phyloP scores from a whole-genome alignment of 2,329 filamentous ascomycete genomes.

The Dactylellina drechsleri region DNA sequence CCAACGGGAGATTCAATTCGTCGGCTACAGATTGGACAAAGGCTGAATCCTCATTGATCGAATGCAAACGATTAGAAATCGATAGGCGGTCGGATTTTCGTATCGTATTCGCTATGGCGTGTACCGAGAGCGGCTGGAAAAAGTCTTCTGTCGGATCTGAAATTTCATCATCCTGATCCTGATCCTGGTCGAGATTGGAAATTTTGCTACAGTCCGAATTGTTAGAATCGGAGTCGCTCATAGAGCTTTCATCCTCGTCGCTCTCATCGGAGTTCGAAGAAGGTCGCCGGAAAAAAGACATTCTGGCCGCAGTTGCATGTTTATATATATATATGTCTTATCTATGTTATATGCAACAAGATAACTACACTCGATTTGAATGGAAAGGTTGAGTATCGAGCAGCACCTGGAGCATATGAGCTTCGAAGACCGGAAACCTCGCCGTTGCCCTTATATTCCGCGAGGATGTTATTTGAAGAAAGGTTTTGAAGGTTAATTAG shows the following conservation, averaged over 20 bases:
- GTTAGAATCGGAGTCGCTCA: constrained; percentile 9
- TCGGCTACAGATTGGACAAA: constrained; percentile 75
- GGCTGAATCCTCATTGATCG: constrained; percentile 77
- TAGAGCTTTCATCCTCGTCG: constrained; percentile 9
- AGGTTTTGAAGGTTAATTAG: background rate
- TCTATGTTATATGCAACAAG: background rate
- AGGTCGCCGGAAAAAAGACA: constrained; percentile 51
- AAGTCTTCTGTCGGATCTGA: constrained; percentile 11
- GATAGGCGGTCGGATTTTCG: constrained; percentile 77
- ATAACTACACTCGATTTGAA: background rate
- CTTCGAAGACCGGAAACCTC: too few relatives aligned
- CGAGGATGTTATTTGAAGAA: background rate
- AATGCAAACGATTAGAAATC: constrained; percentile 81
- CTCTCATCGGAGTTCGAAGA: constrained; percentile 44
- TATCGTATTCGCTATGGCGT: constrained; percentile 55
- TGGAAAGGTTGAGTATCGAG: background rate
- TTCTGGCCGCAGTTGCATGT: constrained; percentile 10
- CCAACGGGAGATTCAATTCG: constrained; percentile 72
- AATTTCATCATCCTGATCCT: constrained; percentile 1
- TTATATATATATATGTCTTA: background rate
- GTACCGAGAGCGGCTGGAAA: constrained; percentile 37
- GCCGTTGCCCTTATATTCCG: too few relatives aligned
- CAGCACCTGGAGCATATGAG: background rate
- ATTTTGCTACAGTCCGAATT: background rate
- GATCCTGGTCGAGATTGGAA: background rate